Base-by-base conservation (phyloP, 2,329 filamentous ascomycete species). In the Aureobasidium sp. region DNA sequence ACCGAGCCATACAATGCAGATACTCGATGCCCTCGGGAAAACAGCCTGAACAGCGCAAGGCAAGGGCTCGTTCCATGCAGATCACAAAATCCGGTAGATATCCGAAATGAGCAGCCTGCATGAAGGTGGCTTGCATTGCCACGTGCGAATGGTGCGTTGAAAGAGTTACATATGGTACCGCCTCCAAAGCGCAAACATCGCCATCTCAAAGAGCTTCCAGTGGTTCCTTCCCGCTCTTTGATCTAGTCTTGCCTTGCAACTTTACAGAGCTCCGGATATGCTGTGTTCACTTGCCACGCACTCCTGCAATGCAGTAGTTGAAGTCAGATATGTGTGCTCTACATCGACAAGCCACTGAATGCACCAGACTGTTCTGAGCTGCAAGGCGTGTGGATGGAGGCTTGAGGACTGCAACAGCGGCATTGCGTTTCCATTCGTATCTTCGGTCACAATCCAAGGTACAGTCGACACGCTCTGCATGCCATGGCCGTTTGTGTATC, bases 41-140 rank as follows among this genome's bases (percentile, higher is more conserved):
- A 55, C 15, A 55, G 26, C 3, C 51, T 26, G 23, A 37, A 32
- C 8, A 5, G 7, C 5, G 27, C 52, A 26, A 57, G 8, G 53
- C 53, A 57, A 57, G 53, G 53, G 39, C 39, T 44, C 20, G 5
- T 27, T 32, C 15, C 27, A 27, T 36, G 13, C 39, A 36, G 12
- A 13, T 8, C 17, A 20, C 1, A 23, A 37, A 13, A 55, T 34
- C 39, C 9, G 52, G 52, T 12, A 13, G 39, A 17, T n/a, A 8
- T 12, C 12, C 36, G 12, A 59, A 48, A 59, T 32, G 23, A 48
- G 42, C 44, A 60, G 26, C 26, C 34, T 60, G 57, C 57, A 51
- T 60, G 20, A 20, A 46, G 1, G 41, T 23, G 57, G 44, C 46
- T 48, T 60, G 44, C 46, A 51, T 60, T 23, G 34, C 57, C 57